Evolutionary conservation across 306 rosid species (phyloP), one percentile per base, ranked within the genome.

Genomic region (Rosa multiflora): DNA sequence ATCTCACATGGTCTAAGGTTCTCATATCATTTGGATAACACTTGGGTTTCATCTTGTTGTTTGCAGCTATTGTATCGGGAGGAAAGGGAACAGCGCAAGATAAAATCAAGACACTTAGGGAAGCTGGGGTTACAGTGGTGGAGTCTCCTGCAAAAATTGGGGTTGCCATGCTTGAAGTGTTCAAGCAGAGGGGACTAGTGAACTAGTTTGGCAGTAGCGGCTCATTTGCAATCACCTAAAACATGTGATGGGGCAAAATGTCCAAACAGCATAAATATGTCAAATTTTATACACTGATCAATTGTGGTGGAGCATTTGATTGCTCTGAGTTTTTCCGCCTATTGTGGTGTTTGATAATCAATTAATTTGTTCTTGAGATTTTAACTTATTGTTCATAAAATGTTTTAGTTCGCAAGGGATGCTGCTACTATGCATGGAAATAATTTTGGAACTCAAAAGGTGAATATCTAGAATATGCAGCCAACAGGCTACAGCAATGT

Each of bases 81-180:
- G 99, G 99, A 47, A 96, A 91, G 87, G 99, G 99, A 23, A 96
- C 99, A 10, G 99, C 99, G 10, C 99, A 93, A 86, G 98, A 87
- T 89, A 96, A 96, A 83, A 93, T 96, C 77, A 87, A 78, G 74
- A 91, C 92, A 47, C 96, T 96, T 3, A 86, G 83, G 83, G 99
- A 91, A 82, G 97, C 96, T 81, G 98, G 96, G 74, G 98, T 89
- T 29, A 93, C 92, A 29, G 99, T 96, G 76, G 99, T 90, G 59
- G 97, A 96, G 90, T 96, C 99, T 40, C 99, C 99, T 18, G 98
- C 99, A 1, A 91, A 91, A 83, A 96, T 96, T 69, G 99, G 99
- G 15, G 82, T 80, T 39, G 86, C 97, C 78, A 93, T 96, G 97
- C 88, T 87, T 40, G 97, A 93, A 4, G 88, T 91, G 75, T 96